phyloP scores from a whole-genome alignment of 441 rosid species.

The Adansonia gregorii region DNA sequence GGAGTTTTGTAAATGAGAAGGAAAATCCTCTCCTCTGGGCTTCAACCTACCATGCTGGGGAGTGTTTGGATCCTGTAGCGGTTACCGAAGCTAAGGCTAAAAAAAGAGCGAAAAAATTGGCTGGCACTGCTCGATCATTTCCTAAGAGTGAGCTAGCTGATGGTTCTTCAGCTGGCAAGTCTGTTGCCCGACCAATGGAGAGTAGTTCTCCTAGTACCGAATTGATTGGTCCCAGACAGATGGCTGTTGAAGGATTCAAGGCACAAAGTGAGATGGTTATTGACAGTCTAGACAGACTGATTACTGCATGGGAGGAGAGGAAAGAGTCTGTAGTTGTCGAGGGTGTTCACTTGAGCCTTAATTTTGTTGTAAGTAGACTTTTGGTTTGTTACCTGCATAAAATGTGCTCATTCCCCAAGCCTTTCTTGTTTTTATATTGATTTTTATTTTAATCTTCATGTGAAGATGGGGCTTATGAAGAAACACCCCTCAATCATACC shows the following conservation, averaged over 20 bases:
- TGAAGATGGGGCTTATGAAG: slow-evolving; percentile 98
- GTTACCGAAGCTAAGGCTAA: slow-evolving; percentile 92
- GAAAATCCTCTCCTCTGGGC: slow-evolving; percentile 93
- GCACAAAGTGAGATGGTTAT: slow-evolving; percentile 99
- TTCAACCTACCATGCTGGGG: slow-evolving; percentile 96
- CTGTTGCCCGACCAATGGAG: slow-evolving; percentile 44
- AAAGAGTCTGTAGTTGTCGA: slow-evolving; percentile 95
- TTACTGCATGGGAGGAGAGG: slow-evolving; percentile 95
- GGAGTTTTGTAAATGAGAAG: slow-evolving; percentile 90
- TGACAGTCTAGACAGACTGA: slow-evolving; percentile 91
- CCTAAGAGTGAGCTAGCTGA: slow-evolving; percentile 50
- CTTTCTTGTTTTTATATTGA: slow-evolving; percentile 12
- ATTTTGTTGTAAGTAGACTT: slow-evolving; percentile 78
- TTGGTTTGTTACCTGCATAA: background rate
- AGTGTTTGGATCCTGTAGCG: slow-evolving; percentile 77
- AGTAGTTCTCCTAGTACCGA: slow-evolving; percentile 43
- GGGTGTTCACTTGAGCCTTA: slow-evolving; percentile 96
- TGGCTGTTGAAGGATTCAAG: slow-evolving; percentile 94
- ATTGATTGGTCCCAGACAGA: slow-evolving; percentile 73
- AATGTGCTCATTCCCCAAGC: slow-evolving; percentile 11
- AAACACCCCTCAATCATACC: slow-evolving; percentile 96
- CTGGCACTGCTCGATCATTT: slow-evolving; percentile 43
- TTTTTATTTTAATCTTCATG: slow-evolving; percentile 18
- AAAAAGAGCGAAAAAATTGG: slow-evolving; percentile 65
- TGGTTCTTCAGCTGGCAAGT: slow-evolving; percentile 45